Evolutionary conservation across 2,329 filamentous ascomycete genomes (phyloP), one percentile per base, ranked within the genome.

Genomic region (Cercospora zeae-maydis): DNA sequence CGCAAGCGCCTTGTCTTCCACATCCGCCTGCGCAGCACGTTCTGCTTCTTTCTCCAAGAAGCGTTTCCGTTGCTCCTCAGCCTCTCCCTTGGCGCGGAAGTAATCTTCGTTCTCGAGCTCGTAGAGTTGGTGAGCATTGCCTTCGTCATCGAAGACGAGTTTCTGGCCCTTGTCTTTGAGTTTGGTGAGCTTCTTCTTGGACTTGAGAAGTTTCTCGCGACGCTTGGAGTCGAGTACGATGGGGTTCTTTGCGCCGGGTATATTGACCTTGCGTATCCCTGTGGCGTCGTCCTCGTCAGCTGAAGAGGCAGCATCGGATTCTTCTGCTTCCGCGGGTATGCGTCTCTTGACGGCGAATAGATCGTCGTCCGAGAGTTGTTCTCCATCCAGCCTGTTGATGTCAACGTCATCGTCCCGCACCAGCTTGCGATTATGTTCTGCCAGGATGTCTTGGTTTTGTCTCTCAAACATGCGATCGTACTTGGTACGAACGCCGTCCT

Each of bases 391-490:
- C 7, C 57, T 65, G 8, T 72, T 71, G 37, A 74, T 68, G 51
- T 78, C 73, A 36, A 75, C 73, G 34, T 75, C 71, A 33, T 74
- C 86, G 39, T 88, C 83, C 56, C 83, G 83, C 64, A 98, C 87
- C 66, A 99, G 84, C 73, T 93, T 96, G 63, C 87, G 86, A 80
- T 97, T 98, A 78, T 99, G 95, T 61, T 89, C 87, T n/a, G 93
- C 93, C 67, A 99, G 79, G 33, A 99, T 90, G 74, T 97, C 93
- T 77, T 98, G 93, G 77, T 99, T 99, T 70, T 89, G 90, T 64
- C 95, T 85, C 80, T 97, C 93, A 77, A 98, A 97, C 95, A 99
- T 98, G 70, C 92, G 89, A 77, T 99, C 92, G 75, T 96, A 96
- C 77, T 96, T 98, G 33, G 96, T 99, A 65, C 92, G 86, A 16